These are phyloP conservation scores for Neurospora sp. DNA, from an alignment of 495 filamentous ascomycete genomes.

Conservation along the genomic window DNA sequence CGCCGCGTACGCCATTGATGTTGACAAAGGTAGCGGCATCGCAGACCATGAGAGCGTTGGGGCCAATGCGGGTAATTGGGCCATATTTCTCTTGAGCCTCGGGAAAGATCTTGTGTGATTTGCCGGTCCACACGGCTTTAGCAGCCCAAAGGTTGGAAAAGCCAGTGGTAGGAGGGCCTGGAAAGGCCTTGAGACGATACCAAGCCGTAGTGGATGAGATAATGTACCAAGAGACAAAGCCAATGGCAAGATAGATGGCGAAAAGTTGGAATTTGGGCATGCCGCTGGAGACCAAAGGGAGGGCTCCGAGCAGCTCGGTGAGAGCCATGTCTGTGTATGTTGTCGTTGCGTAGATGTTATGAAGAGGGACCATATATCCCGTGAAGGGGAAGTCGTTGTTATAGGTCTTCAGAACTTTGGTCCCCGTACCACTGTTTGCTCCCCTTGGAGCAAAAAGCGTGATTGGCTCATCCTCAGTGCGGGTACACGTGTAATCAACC, in stretches of 20 bases:
- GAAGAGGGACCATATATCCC: neutral
- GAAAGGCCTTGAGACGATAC: conserved; percentile 13
- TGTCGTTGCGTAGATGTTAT: neutral
- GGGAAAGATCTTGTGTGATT: neutral
- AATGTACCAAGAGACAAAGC: conserved; percentile 3
- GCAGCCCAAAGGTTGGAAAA: conserved; percentile 14
- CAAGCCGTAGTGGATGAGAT: conserved; percentile 2
- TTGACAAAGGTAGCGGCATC: conserved; percentile 19
- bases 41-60: conserved; percentile 18
- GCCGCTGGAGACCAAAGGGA: neutral
- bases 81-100: conserved; percentile 31
- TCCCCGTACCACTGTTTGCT: neutral
- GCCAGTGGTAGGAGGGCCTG: conserved; percentile 9
- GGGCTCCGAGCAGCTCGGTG: neutral
- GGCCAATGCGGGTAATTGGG: conserved; percentile 32
- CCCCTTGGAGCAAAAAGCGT: neutral
- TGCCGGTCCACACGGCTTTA: neutral
- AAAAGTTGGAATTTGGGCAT: neutral
- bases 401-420: neutral
- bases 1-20: conserved; percentile 16
- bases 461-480: too few relatives aligned
- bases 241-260: neutral
- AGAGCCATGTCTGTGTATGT: neutral
- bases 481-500: too few relatives aligned
- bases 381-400: neutral